Evolutionary conservation across 306 rosid species (phyloP).

Genomic region (Cucurbita maxima): DNA sequence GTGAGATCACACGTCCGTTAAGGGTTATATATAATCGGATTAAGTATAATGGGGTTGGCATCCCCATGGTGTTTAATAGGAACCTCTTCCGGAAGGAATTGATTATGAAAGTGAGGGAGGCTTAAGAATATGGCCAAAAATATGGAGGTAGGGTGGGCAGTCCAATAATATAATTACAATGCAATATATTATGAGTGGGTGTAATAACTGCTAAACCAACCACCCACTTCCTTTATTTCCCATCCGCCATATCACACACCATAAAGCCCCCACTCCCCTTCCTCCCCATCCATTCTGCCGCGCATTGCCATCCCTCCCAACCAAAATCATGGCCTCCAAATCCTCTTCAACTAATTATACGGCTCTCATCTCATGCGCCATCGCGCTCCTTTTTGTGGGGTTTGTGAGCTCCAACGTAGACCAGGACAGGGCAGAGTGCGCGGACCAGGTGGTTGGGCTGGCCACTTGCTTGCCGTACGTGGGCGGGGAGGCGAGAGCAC

Average conservation of each 20-base stretch:
- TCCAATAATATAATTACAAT: too few species aligned
- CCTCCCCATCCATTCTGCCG: background rate
- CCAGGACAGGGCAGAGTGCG: slow-evolving; percentile 58
- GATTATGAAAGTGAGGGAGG: too few species aligned
- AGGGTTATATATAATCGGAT: too few species aligned
- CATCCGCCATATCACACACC: background rate
- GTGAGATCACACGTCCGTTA: too few species aligned
- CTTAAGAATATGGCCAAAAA: too few species aligned
- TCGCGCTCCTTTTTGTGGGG: background rate
- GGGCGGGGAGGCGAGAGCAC: slow-evolving; percentile 36
- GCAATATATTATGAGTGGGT: background rate
- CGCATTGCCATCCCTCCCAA: background rate
- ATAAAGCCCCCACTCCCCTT: background rate
- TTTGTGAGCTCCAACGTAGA: slow-evolving; percentile 28
- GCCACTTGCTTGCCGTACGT: slow-evolving; percentile 56
- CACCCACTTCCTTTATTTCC: background rate
- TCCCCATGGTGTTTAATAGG: too few species aligned
- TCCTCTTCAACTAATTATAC: too few species aligned
- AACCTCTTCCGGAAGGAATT: too few species aligned
- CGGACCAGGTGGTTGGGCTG: slow-evolving; percentile 35
- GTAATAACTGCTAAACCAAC: background rate
- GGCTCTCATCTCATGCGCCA: background rate
- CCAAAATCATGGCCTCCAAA: too few species aligned
- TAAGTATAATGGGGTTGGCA: too few species aligned
- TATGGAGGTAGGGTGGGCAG: too few species aligned